Evolutionary conservation across 139 green algal genomes (phyloP).

Genomic region (Eudorina sp.): DNA sequence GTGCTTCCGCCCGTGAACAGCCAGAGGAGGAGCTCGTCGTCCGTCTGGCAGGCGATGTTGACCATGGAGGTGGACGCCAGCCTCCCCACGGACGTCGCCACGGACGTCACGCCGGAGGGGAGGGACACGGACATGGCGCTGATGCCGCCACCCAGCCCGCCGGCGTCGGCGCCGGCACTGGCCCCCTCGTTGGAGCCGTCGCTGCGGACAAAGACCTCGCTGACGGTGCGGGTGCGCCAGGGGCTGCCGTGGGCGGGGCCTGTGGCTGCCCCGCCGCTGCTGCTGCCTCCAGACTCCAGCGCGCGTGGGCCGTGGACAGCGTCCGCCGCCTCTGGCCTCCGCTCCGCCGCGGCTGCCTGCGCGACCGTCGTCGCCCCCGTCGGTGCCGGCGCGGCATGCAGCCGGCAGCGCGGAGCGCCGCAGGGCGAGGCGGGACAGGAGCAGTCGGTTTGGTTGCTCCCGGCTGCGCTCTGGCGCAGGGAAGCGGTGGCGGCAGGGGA

Average conservation of each 20-base stretch:
- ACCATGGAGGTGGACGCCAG: neutral
- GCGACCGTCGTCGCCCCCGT: too few relatives aligned
- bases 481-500: too few relatives aligned
- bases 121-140: neutral
- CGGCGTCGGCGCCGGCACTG: neutral
- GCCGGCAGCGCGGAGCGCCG: neutral
- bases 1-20: slow-evolving; percentile 9
- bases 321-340: too few relatives aligned
- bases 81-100: neutral
- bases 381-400: too few relatives aligned
- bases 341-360: too few relatives aligned
- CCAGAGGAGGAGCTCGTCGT: slow-evolving; percentile 36
- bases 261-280: too few relatives aligned
- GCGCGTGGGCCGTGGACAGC: too few relatives aligned
- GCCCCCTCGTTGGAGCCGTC: neutral
- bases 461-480: too few relatives aligned
- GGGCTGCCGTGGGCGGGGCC: too few relatives aligned
- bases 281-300: too few relatives aligned
- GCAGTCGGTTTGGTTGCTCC: neutral
- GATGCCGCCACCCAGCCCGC: neutral
- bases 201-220: too few relatives aligned
- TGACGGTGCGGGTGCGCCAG: too few relatives aligned
- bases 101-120: neutral
- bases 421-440: neutral
- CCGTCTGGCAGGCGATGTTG: slow-evolving; percentile 18